Evolutionary conservation across 139 green algal species (phyloP), one percentile per base, ranked within the genome.

Genomic region (Yamagishiella unicocca): DNA sequence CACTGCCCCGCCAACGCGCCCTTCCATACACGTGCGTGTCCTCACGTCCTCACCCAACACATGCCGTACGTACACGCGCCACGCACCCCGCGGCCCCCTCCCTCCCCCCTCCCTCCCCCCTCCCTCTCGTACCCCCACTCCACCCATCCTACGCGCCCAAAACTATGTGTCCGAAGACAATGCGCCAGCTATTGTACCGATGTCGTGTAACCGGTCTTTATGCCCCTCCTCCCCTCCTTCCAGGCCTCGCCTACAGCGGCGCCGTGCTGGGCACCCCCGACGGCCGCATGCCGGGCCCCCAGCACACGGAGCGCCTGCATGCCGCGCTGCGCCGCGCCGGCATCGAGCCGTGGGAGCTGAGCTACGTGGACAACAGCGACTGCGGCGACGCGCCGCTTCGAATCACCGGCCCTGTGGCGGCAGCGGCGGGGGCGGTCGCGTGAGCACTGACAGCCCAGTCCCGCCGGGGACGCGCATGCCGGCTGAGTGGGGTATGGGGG

Each of bases 281-380:
- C 77, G 95, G 94, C n/a, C 27, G 40, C 9, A 87, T 89, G 54
- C 89, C 89, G 14, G 82, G 45, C 0, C 71, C 89, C 24, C 76
- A 84, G 53, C 75, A 76, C 33, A 64, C 92, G 82, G 86, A 88
- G 2, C 89, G 92, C 24, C 82, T 97, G 17, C 54, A 95, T 22
- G 88, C 43, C 12, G 93, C 94, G 29, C 87, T 97, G 84, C 61
- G 82, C 5, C 33, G 62, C 4, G 90, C 89, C 6, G 95, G 95
- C 46, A 98, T 98, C 73, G 93, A 98, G 90, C 77, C 84, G 10
- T 99, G 97, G 97, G 97, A 99, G 93, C 87, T 98, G 64, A 95
- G 75, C 62, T 90, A 50, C 6, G 96, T 98, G 38, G 92, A 97
- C 89, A 97, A 98, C 87, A 91, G 38, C 38, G 29, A 38, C 19